Conservation (phyloP, 2,329 filamentous ascomycete species). For the Ambrosiella xylebori region DNA sequence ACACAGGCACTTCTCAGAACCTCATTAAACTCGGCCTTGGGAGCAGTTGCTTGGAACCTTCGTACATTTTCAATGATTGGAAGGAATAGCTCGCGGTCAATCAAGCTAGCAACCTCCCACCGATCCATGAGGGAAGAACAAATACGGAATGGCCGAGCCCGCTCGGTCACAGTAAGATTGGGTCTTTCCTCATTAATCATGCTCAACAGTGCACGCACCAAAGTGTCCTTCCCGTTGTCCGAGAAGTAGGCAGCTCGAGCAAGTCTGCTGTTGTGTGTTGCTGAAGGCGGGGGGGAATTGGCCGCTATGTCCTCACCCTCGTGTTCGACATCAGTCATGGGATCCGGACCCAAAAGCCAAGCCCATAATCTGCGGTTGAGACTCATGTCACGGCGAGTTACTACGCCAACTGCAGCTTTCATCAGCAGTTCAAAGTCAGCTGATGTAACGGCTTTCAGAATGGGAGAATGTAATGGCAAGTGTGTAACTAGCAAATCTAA, state of each 20-base stretch:
- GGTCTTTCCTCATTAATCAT: conserved; percentile 48
- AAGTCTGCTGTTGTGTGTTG: conserved; percentile 29
- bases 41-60: conserved; percentile 48
- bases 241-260: conserved; percentile 67
- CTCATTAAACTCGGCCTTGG: conserved; percentile 61
- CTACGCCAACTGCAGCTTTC: conserved; percentile 69
- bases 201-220: conserved; percentile 57
- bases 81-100: conserved; percentile 78
- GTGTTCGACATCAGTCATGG: conserved; percentile 18
- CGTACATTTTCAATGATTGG: conserved; percentile 69
- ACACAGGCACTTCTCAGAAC: conserved; percentile 83
- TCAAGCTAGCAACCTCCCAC: conserved; percentile 85
- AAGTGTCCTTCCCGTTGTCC: conserved; percentile 53
- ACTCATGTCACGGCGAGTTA: conserved; percentile 86
- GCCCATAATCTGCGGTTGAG: conserved; percentile 88
- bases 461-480: conserved; percentile 64
- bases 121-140: conserved; percentile 94
- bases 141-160: conserved; percentile 73
- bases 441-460: conserved; percentile 59
- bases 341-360: conserved; percentile 78
- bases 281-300: conserved; percentile 28
- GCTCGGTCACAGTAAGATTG: conserved; percentile 30
- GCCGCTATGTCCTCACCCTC: conserved; percentile 25
- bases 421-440: conserved; percentile 70
- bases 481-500: conserved; percentile 84